Evolutionary conservation across 2,329 filamentous ascomycete genomes (phyloP), one percentile per base, ranked within the genome.

Genomic region (Colletotrichum tropicicola): DNA sequence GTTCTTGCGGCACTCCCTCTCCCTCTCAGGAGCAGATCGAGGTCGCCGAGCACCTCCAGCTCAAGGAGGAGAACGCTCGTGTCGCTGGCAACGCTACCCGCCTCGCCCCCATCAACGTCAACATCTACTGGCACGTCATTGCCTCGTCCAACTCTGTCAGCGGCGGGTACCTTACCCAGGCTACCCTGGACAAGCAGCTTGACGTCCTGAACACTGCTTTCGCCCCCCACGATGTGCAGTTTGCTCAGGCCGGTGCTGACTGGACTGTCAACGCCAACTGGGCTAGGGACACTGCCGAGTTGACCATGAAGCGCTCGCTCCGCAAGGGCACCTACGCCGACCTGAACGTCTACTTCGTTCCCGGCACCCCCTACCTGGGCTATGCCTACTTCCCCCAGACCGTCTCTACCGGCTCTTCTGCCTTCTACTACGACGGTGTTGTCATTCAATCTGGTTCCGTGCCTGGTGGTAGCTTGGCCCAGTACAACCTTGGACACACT

Each of bases 311-410:
- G 77, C 71, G 70, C 21, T 69, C 78, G 27, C 78, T 84, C 45
- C 79, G 81, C 70, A 76, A 80, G 72, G 79, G 79, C 60, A 73
- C 68, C 48, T 80, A 80, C 70, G 56, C 71, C 10, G 73, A 79
- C 66, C 77, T 85, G 56, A 85, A 85, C 75, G 53, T 84, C 45
- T 85, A 84, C 78, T 80, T 82, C 73, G 71, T 80, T 43, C 74
- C 83, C 44, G 75, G 72, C 30, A 73, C 72, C 53, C 73, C 79
- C 43, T 62, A 59, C 32, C 75, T 83, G 8, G 81, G 82, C 13
- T 82, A 83, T 73, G 82, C 79, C 75, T 82, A 82, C 75, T 82
- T 82, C 75, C 82, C 82, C 23, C 43, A 49, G 13, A 35, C 43
- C 23, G 74, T 69, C 54, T 60, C 60, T 6, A 49, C 37, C 35